A percentile compares a stretch with the other conserved stretches of the same genome.
Conservation (phyloP, 495 filamentous ascomycete genomes). For the Xylaria venustula region DNA sequence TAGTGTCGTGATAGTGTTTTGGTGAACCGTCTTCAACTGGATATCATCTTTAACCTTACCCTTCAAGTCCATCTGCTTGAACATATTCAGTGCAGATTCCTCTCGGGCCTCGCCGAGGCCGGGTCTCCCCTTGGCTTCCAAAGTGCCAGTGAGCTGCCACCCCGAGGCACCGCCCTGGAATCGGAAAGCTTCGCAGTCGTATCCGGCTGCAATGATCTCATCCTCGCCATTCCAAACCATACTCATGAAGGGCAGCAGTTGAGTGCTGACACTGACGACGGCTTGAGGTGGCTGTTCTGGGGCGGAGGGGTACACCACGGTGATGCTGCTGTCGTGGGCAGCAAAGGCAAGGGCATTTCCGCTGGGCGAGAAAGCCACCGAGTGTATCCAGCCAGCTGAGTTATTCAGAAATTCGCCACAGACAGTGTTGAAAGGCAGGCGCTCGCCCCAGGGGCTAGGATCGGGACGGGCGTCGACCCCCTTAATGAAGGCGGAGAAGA, state of each 20-base stretch:
- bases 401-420: conserved; percentile 95
- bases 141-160: conserved; percentile 81
- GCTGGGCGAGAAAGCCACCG: conserved; percentile 84
- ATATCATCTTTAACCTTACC: conserved; percentile 87
- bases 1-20: conserved; percentile 90
- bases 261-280: conserved; percentile 83
- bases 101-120: conserved; percentile 46
- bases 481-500: conserved; percentile 95
- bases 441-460: conserved; percentile 88
- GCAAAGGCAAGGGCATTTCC: conserved; percentile 89
- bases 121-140: conserved; percentile 77
- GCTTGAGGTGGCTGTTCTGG: conserved; percentile 89
- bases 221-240: conserved; percentile 89
- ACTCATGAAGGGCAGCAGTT: conserved; percentile 85
- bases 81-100: conserved; percentile 94
- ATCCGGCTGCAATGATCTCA: conserved; percentile 93
- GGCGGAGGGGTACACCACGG: conserved; percentile 89
- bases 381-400: conserved; percentile 94
- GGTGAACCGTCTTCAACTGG: conserved; percentile 91
- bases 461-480: conserved; percentile 85
- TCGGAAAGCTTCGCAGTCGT: conserved; percentile 94
- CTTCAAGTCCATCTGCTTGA: conserved; percentile 96
- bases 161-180: conserved; percentile 78
- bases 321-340: conserved; percentile 92
- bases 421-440: conserved; percentile 94